Evolutionary conservation across 2,329 filamentous ascomycete genomes (phyloP).

Genomic region (Paraphaeosphaeria sporulosa): DNA sequence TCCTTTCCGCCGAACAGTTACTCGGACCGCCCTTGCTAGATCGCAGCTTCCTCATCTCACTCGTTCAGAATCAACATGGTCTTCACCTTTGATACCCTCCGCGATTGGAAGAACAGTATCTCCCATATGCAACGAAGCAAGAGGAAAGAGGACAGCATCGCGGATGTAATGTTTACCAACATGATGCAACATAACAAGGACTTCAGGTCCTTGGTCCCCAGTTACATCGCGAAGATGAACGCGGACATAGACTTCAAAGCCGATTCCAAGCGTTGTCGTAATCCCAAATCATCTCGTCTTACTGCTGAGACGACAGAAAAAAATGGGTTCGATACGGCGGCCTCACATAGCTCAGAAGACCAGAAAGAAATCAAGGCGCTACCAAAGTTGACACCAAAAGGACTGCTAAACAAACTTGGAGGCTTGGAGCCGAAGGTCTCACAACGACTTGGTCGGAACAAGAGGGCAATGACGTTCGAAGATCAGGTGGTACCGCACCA

Average conservation of each 20-base stretch:
- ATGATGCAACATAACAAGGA: not conserved
- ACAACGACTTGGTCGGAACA: not conserved
- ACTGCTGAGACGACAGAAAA: not conserved
- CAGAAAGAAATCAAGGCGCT: not conserved
- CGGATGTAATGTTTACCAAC: not conserved
- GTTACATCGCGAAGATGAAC: not conserved
- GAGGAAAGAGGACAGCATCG: not conserved
- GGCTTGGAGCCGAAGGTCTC: not conserved
- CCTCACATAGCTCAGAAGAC: not conserved
- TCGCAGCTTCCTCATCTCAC: not conserved
- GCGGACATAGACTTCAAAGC: not conserved
- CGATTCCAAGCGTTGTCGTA: not conserved
- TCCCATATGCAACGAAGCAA: not conserved
- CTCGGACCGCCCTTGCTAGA: not conserved
- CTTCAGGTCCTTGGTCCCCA: not conserved
- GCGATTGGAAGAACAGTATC: not conserved
- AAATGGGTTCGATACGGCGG: not conserved
- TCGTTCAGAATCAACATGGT: not conserved
- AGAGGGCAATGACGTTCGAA: not conserved
- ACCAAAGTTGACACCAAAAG: not conserved
- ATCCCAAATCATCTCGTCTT: not conserved
- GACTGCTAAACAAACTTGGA: not conserved
- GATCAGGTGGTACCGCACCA: not conserved
- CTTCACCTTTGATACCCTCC: not conserved
- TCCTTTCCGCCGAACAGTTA: not conserved